Percentiles rank a stretch among this genome's conserved stretches.
These are phyloP conservation scores for Gossypium trilobum DNA, from an alignment of 441 rosid species.

Conservation along the genomic window DNA sequence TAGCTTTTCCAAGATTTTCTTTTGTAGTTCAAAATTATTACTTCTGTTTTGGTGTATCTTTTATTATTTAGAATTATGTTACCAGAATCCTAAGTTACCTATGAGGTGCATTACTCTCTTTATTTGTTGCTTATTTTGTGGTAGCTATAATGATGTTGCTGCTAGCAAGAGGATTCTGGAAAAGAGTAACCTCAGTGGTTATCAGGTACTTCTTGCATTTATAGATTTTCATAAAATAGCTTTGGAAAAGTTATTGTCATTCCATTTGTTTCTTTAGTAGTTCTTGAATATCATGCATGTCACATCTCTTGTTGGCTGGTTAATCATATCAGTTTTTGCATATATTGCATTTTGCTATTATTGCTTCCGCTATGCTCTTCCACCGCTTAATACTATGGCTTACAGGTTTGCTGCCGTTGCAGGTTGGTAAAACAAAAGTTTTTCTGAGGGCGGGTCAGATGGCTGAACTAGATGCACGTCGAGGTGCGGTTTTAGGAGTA, in stretches of 20 bases:
- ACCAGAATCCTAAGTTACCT: constrained; percentile 15
- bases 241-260: not conserved
- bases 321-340: not conserved
- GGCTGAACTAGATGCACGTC: constrained; percentile 87
- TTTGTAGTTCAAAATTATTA: constrained; percentile 1
- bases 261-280: not conserved
- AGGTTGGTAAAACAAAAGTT: constrained; percentile 90
- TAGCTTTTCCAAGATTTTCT: constrained; percentile 25
- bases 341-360: constrained; percentile 5
- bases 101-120: not conserved
- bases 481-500: constrained; percentile 62
- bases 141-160: constrained; percentile 49
- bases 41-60: not conserved
- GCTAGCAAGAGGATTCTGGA: constrained; percentile 77
- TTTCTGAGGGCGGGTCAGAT: constrained; percentile 97
- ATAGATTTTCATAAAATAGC: not conserved
- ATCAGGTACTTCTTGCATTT: constrained; percentile 51
- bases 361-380: not conserved
- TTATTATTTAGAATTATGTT: constrained; percentile 5
- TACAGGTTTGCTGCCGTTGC: constrained; percentile 19
- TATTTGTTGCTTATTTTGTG: constrained; percentile 16
- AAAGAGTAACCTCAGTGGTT: constrained; percentile 66
- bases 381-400: not conserved
- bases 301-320: not conserved
- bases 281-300: constrained; percentile 4